Evolutionary conservation across 805 yeast genomes (phyloP).

Genomic region (Yarrowia alimentaria): DNA sequence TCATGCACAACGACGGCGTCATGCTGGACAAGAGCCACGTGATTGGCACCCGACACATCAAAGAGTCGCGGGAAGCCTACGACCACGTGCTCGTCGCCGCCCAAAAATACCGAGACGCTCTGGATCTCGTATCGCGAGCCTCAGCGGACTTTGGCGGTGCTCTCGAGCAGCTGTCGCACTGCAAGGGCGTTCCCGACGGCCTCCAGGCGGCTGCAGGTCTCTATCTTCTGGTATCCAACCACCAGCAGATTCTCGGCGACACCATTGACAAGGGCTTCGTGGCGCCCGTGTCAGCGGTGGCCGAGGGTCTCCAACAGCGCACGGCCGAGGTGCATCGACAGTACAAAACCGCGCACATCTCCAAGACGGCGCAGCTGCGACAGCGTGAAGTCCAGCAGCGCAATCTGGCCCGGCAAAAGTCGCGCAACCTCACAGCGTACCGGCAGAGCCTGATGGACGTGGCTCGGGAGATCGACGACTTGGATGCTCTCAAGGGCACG

Average conservation of each 20-base stretch:
- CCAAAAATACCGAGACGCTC: constrained; percentile 47
- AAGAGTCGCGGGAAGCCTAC: constrained; percentile 24
- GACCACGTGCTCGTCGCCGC: constrained; percentile 44
- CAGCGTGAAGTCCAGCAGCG: constrained; percentile 60
- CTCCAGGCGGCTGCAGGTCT: constrained; percentile 47
- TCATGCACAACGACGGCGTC: too few species aligned
- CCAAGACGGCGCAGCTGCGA: constrained; percentile 53
- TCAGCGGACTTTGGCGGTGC: constrained; percentile 72
- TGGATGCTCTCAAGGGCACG: constrained; percentile 71
- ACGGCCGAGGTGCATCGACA: constrained; percentile 49
- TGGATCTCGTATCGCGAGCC: constrained; percentile 51
- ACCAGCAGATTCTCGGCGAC: constrained; percentile 66
- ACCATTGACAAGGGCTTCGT: constrained; percentile 56
- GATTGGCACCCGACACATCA: constrained; percentile 19
- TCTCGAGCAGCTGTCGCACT: constrained; percentile 60
- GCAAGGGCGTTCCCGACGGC: constrained; percentile 47
- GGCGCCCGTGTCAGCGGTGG: constrained; percentile 49
- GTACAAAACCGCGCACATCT: constrained; percentile 55
- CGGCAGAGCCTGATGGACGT: constrained; percentile 63
- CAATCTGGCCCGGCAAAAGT: constrained; percentile 55
- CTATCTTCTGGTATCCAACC: constrained; percentile 72
- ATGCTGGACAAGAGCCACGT: constrained; percentile 15
- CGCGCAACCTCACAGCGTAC: constrained; percentile 64
- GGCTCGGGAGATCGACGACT: constrained; percentile 73
- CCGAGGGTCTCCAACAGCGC: constrained; percentile 47